Conservation (phyloP, 768 basidiomycete species). For the Phlebiopsis gigantea region DNA sequence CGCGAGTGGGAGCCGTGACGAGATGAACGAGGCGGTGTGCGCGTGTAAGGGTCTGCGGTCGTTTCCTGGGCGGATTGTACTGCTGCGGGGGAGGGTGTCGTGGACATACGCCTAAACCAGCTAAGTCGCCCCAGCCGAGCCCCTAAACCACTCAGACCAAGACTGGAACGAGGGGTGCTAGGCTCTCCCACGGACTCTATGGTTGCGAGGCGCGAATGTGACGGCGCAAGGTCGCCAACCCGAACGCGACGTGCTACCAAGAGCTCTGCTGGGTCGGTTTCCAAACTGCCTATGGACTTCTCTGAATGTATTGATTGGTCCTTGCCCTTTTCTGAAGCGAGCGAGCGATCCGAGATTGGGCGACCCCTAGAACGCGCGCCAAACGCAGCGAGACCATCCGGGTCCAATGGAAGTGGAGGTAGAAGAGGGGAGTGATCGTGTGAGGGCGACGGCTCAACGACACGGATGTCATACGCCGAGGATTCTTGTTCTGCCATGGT, state of each 20-base stretch:
- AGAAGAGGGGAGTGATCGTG: constrained; percentile 30
- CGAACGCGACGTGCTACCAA: constrained; percentile 45
- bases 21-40: constrained; percentile 21
- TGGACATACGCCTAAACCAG: constrained; percentile 48
- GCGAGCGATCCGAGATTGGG: constrained; percentile 7
- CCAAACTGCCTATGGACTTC: constrained; percentile 19
- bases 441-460: constrained; percentile 19
- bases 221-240: constrained; percentile 25
- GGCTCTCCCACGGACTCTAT: constrained; percentile 10
- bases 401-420: constrained; percentile 35
- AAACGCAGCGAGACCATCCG: constrained; percentile 24
- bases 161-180: constrained; percentile 24
- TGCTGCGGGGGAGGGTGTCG: constrained; percentile 6
- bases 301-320: constrained; percentile 29
- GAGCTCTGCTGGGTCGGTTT: constrained; percentile 36
- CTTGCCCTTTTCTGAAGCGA: constrained; percentile 25
- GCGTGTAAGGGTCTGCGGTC: constrained; percentile 20
- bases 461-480: constrained; percentile 23
- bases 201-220: constrained; percentile 12
- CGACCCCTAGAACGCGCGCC: constrained; percentile 7
- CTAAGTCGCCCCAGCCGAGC: constrained; percentile 46
- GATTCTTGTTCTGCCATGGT: constrained; percentile 26
- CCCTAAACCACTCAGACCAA: constrained; percentile 43
- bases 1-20: constrained; percentile 17
- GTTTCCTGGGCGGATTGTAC: constrained; percentile 2